Percentiles rank a stretch among this genome's conserved stretches.
phyloP scores from a whole-genome alignment of 805 yeast genomes.

The Candida tibetensis region DNA sequence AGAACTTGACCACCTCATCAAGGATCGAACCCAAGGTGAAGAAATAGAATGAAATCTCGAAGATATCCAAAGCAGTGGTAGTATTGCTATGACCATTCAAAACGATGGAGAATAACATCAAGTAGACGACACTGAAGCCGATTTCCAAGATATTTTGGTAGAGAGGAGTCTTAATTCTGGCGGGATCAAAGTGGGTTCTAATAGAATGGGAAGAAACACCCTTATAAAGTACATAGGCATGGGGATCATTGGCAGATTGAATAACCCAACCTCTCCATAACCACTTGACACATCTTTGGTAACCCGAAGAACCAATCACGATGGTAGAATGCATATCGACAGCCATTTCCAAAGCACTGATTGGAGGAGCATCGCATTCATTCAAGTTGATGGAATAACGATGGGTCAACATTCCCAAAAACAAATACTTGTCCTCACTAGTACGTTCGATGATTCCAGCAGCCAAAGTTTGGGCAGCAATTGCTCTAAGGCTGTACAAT shows the following conservation, averaged over 20 bases:
- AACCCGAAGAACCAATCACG: constrained; percentile 77
- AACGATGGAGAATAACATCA: constrained; percentile 58
- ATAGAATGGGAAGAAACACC: constrained; percentile 55
- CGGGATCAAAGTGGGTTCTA: constrained; percentile 71
- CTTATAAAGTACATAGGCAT: constrained; percentile 62
- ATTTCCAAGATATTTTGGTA: constrained; percentile 79
- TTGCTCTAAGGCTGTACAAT: constrained; percentile 55
- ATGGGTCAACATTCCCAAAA: constrained; percentile 74
- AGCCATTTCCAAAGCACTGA: constrained; percentile 79
- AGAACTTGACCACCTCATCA: constrained; percentile 69
- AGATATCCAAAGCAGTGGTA: constrained; percentile 30
- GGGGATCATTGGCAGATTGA: constrained; percentile 68
- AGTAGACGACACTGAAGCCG: constrained; percentile 58
- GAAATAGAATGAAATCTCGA: constrained; percentile 58
- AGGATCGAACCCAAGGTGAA: constrained; percentile 64
- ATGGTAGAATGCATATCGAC: constrained; percentile 79
- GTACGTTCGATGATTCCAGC: constrained; percentile 65
- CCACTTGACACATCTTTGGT: constrained; percentile 85
- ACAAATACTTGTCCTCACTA: constrained; percentile 56
- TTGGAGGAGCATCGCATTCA: constrained; percentile 59
- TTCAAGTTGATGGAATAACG: constrained; percentile 65
- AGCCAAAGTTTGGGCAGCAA: constrained; percentile 74
- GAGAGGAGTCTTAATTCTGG: constrained; percentile 77
- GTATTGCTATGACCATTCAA: constrained; percentile 55
- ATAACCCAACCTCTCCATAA: constrained; percentile 92